These are phyloP conservation scores for Buddleja alternifolia DNA, from an alignment of 257 asterid species.

Conservation along the genomic window DNA sequence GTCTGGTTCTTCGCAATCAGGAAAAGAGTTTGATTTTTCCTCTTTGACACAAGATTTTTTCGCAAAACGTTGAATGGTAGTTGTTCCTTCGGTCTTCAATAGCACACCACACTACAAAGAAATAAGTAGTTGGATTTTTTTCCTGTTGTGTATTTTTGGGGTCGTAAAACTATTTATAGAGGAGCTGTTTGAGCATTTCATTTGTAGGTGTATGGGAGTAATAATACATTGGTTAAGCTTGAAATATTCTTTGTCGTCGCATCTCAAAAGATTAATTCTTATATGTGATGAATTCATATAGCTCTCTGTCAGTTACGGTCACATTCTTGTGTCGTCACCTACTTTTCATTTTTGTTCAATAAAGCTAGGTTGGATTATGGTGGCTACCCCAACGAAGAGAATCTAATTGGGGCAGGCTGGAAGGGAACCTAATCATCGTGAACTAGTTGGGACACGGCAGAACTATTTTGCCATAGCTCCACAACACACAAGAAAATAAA, in stretches of 20 bases:
- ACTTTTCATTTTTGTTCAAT: no score
- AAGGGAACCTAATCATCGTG: no score
- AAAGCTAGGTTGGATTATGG: no score
- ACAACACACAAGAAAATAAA: no score
- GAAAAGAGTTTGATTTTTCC: constrained; percentile 88
- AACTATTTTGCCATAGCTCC: no score
- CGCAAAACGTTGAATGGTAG: constrained; percentile 58
- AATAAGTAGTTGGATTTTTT: constrained; percentile 38
- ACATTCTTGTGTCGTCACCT: no score
- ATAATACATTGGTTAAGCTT: constrained; percentile 45
- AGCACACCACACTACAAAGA: constrained; percentile 32
- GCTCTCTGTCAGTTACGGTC: no score
- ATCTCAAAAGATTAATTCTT: constrained; percentile 13
- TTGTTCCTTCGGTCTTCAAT: constrained; percentile 27
- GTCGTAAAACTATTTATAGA: constrained; percentile 49
- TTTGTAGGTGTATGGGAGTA: constrained; percentile 44
- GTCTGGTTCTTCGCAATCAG: constrained; percentile 55
- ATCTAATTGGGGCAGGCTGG: no score
- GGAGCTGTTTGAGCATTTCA: constrained; percentile 36
- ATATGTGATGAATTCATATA: background rate
- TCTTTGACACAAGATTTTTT: constrained; percentile 89
- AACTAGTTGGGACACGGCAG: no score
- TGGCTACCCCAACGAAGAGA: no score
- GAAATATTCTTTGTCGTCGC: constrained; percentile 38
- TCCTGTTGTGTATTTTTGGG: constrained; percentile 42